Base-by-base conservation (phyloP, 2,329 filamentous ascomycete genomes). In the Trichoderma atrobrunneum region DNA sequence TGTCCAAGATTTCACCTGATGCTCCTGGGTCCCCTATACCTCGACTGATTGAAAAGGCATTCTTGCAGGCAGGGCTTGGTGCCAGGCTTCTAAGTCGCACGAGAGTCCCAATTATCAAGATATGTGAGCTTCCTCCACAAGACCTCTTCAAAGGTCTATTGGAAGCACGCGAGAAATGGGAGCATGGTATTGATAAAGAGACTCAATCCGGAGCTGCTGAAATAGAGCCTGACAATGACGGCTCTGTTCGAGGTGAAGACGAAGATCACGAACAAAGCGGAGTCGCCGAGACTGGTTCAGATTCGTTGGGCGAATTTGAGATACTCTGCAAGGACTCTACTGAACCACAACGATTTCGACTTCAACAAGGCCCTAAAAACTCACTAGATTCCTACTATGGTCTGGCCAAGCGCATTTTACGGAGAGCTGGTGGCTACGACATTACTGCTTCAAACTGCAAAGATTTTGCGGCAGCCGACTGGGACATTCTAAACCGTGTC, bases 71-170 rank as follows among this genome's bases (percentile, higher is more conserved):
- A 32, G 93, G 92, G 0, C 89, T 92, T 74, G 93, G 93, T 3
- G 94, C 93, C 18, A 88, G 93, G 5, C 85, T 97, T 4, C 85
- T 97, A 3, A 92, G 92, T 2, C 89, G 90, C 69, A 96, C 94
- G 1, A 87, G 94, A 73, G 92, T 97, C 4, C 93, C 94, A 0
- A 97, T 97, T 75, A 91, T 97, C 79, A 96, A 97, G 78, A 86
- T 97, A 18, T 97, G 94, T 77, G 87, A 95, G 79, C 87, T 83
- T 56, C 94, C 94, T 2, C 86, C 88, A 0, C 81, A 86, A 2
- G 84, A 87, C 71, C 84, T 97, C 1, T 87, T 87, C 16, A 79
- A 83, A 11, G 89, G 88, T 71, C 85, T 97, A 6, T 78, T 88
- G 5, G 86, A 89, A 39, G 91, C 92, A 76, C 88, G 92, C 7